These are phyloP conservation scores for Fraxinus ornus DNA, from an alignment of 305 asterid genomes.

Conservation along the genomic window DNA sequence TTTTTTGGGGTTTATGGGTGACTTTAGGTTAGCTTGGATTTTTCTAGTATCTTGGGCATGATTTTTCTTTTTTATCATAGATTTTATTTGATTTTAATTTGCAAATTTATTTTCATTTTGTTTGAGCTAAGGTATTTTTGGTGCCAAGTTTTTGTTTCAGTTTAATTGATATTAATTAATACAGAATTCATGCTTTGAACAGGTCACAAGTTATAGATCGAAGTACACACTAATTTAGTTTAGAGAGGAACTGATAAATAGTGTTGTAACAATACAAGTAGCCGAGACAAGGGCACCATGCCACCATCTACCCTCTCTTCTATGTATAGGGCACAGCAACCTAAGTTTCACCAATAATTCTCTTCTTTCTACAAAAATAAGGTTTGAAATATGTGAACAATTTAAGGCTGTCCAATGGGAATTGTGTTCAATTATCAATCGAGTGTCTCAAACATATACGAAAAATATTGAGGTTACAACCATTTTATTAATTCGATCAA, in stretches of 20 bases:
- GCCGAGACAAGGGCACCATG: background rate
- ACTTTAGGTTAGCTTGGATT: background rate
- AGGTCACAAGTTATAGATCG: background rate
- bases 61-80: background rate
- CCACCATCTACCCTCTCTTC: background rate
- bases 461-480: background rate
- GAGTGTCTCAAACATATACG: background rate
- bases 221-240: background rate
- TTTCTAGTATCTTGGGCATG: background rate
- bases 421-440: background rate
- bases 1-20: background rate
- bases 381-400: background rate
- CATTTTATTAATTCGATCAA: background rate
- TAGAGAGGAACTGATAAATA: background rate
- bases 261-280: background rate
- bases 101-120: background rate
- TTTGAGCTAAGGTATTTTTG: conserved; percentile 1
- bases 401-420: background rate
- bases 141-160: background rate
- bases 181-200: background rate
- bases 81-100: background rate
- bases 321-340: background rate
- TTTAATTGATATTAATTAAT: background rate
- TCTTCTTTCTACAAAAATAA: background rate
- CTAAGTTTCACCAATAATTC: background rate